These are phyloP conservation scores for Hypoxylon fragiforme DNA, from an alignment of 495 filamentous ascomycete species.

Conservation along the genomic window DNA sequence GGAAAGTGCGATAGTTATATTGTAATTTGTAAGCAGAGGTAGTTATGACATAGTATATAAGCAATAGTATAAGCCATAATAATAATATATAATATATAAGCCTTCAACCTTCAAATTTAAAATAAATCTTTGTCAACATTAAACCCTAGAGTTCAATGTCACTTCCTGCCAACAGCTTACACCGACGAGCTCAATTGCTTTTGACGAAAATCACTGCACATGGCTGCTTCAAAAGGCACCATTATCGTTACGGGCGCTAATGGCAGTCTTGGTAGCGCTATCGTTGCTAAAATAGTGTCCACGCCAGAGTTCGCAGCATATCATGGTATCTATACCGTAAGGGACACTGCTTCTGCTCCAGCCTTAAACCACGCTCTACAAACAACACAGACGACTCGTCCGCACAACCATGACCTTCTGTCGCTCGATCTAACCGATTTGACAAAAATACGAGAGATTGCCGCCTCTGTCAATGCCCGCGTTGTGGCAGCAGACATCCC, in stretches of 20 bases:
- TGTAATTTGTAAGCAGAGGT: no score
- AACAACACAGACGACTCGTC: slow-evolving; percentile 27
- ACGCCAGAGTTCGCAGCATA: slow-evolving; percentile 36
- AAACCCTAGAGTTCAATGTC: no score
- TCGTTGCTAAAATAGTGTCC: slow-evolving; percentile 48
- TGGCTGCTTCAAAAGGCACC: slow-evolving; percentile 1
- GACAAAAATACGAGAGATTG: slow-evolving; percentile 11
- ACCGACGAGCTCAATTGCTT: no score
- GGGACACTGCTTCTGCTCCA: slow-evolving; percentile 34
- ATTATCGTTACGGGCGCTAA: slow-evolving; percentile 31
- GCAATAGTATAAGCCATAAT: no score
- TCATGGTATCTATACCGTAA: slow-evolving; percentile 44
- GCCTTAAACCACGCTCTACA: no score
- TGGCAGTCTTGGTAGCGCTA: slow-evolving; percentile 49
- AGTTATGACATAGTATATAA: no score
- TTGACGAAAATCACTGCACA: no score
- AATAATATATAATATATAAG: no score
- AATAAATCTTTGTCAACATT: no score
- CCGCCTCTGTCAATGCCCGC: slow-evolving; percentile 17
- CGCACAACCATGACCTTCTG: slow-evolving; percentile 20
- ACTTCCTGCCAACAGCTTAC: no score
- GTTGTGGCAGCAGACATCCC: slow-evolving; percentile 40
- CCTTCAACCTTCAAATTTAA: no score
- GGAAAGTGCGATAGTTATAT: no score
- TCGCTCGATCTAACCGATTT: slow-evolving; percentile 24